Evolutionary conservation across 331 rosid genomes (phyloP).

Genomic region (Quercus phellos): DNA sequence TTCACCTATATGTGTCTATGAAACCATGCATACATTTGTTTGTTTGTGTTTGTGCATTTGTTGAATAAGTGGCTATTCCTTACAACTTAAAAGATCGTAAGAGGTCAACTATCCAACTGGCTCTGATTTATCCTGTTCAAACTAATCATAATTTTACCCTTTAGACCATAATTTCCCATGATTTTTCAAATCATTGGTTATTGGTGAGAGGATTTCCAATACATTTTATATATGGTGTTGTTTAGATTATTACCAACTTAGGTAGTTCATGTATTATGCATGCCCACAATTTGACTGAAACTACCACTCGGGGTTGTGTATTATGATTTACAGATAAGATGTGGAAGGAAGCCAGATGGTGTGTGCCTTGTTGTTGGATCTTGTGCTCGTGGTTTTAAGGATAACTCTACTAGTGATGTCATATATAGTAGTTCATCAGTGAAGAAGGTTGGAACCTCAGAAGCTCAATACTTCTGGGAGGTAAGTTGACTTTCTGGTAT

Average conservation of each 20-base stretch:
- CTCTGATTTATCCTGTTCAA: neutral
- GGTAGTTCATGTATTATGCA: neutral
- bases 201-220: neutral
- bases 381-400: constrained; percentile 81
- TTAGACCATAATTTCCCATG: neutral
- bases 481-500: constrained; percentile 32
- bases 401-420: constrained; percentile 67
- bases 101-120: neutral
- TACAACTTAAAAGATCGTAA: neutral
- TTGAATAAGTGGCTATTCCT: neutral
- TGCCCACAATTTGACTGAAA: constrained; percentile 2
- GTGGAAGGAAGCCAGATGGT: constrained; percentile 87
- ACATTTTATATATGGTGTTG: neutral
- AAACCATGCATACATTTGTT: neutral
- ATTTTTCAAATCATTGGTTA: neutral
- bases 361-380: constrained; percentile 92
- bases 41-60: neutral
- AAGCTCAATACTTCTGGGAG: constrained; percentile 96
- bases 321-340: constrained; percentile 60
- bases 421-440: constrained; percentile 74
- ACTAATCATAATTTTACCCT: neutral
- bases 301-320: constrained; percentile 20
- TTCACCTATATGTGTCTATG: neutral
- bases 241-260: neutral
- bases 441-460: constrained; percentile 60